phyloP scores from a whole-genome alignment of 2,329 filamentous ascomycete genomes.

The Epichloe bromicola region DNA sequence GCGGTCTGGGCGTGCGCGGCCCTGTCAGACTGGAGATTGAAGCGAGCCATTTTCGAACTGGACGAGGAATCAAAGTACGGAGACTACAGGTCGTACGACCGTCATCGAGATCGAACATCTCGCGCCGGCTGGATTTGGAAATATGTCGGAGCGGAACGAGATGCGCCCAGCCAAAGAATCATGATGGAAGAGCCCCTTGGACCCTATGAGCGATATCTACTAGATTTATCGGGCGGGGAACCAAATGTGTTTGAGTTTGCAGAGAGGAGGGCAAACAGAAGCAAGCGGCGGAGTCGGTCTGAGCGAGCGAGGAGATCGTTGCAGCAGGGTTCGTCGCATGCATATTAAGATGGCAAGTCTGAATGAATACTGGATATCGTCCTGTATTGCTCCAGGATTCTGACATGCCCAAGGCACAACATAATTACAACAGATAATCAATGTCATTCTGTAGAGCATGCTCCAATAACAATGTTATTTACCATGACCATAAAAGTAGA shows the following conservation, averaged over 20 bases:
- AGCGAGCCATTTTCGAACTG: constrained; percentile 14
- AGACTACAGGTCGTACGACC: constrained; percentile 13
- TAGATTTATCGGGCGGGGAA: constrained; percentile 30
- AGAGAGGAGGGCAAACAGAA: constrained; percentile 13
- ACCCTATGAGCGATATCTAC: constrained; percentile 36
- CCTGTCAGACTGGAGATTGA: constrained; percentile 31
- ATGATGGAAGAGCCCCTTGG: constrained; percentile 42
- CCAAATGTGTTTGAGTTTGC: constrained; percentile 32
- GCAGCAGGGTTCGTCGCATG: not conserved
- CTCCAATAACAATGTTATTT: too few species aligned
- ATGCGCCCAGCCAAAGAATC: constrained; percentile 26
- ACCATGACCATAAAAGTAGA: too few species aligned
- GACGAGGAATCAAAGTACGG: constrained; percentile 3
- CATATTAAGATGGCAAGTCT: not conserved
- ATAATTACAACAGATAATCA: too few species aligned
- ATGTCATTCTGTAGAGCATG: too few species aligned
- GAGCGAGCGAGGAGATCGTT: not conserved
- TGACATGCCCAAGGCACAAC: too few species aligned
- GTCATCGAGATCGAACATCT: constrained; percentile 7
- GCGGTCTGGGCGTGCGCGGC: constrained; percentile 33
- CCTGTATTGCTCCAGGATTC: too few species aligned
- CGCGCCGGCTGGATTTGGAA: constrained; percentile 39
- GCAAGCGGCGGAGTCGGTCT: constrained; percentile 5
- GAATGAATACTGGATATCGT: not conserved
- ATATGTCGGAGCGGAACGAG: constrained; percentile 31